Evolutionary conservation across 208 protist species (phyloP).

Genomic region (Trypanosoma conorhini): DNA sequence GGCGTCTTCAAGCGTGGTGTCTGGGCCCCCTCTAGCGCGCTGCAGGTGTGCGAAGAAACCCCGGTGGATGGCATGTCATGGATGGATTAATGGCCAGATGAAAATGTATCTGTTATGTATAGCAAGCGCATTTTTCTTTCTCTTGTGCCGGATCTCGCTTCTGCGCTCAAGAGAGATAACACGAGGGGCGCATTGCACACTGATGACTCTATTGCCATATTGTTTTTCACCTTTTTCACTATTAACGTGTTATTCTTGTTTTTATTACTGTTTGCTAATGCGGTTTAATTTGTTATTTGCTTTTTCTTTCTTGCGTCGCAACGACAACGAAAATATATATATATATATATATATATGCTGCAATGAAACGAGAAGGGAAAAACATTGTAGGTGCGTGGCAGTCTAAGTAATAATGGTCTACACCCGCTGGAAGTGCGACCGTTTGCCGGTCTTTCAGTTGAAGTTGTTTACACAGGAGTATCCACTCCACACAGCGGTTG

Average conservation of each 20-base stretch:
- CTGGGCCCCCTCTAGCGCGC: slow-evolving; percentile 69
- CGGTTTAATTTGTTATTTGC: slow-evolving; percentile 3
- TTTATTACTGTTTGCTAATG: too few relatives aligned
- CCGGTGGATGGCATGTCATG: slow-evolving; percentile 65
- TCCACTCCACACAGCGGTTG: slow-evolving; percentile 64
- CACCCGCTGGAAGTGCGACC: slow-evolving; percentile 93
- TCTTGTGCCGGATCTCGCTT: too few relatives aligned
- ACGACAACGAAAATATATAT: slow-evolving; percentile 1
- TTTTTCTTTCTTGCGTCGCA: slow-evolving; percentile 3
- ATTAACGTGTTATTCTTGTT: too few relatives aligned
- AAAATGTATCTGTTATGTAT: slow-evolving; percentile 21
- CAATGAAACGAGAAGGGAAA: too few relatives aligned
- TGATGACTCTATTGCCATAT: too few relatives aligned
- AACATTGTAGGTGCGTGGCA: not conserved
- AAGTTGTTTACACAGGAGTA: slow-evolving; percentile 92
- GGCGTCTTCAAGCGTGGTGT: slow-evolving; percentile 74
- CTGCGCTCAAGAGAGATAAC: too few relatives aligned
- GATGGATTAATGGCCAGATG: slow-evolving; percentile 32
- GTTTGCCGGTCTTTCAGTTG: slow-evolving; percentile 75
- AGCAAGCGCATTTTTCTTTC: slow-evolving; percentile 4
- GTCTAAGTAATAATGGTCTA: slow-evolving; percentile 71
- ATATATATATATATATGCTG: too few relatives aligned
- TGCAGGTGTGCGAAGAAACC: slow-evolving; percentile 68
- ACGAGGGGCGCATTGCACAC: too few relatives aligned
- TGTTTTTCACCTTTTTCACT: too few relatives aligned